Percentiles rank a stretch among this genome's conserved stretches.
These are phyloP conservation scores for Delphinella strobiligena DNA, from an alignment of 2,329 filamentous ascomycete species.

Conservation along the genomic window DNA sequence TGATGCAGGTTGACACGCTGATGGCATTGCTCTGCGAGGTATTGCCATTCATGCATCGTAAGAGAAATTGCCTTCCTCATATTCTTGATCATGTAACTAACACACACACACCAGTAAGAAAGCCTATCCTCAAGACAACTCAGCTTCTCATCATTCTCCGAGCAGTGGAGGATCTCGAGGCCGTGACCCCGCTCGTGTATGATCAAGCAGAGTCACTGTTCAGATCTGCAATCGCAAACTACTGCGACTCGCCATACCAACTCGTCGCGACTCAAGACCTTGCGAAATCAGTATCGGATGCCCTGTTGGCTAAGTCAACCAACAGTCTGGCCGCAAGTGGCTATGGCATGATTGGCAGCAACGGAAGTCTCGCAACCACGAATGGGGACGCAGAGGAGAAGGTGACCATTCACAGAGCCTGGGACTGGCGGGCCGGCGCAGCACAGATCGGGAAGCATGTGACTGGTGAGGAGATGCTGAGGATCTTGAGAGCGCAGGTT, in stretches of 20 bases:
- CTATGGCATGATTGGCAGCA: slow-evolving; percentile 59
- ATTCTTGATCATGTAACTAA: slow-evolving; percentile 3
- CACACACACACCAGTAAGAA: slow-evolving; percentile 23
- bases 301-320: slow-evolving; percentile 23
- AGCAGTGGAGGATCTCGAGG: slow-evolving; percentile 68
- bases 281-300: slow-evolving; percentile 14
- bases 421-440: slow-evolving; percentile 53
- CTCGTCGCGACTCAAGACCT: slow-evolving; percentile 14
- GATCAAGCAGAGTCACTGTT: slow-evolving; percentile 68
- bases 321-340: slow-evolving; percentile 38
- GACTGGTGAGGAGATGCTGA: slow-evolving; percentile 54
- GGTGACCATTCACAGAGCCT: slow-evolving; percentile 33
- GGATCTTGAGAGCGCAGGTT: slow-evolving; percentile 57
- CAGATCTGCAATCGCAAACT: slow-evolving; percentile 59
- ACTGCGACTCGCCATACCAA: slow-evolving; percentile 31
- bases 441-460: slow-evolving; percentile 44
- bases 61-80: slow-evolving; percentile 19
- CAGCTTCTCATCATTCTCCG: slow-evolving; percentile 67
- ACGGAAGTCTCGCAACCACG: slow-evolving; percentile 41
- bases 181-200: slow-evolving; percentile 61
- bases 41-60: slow-evolving; percentile 59
- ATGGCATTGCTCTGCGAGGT: slow-evolving; percentile 75
- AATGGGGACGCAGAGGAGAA: slow-evolving; percentile 13
- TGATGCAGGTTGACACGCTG: slow-evolving; percentile 80
- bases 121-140: slow-evolving; percentile 49